Conservation (phyloP, 1,284 basidiomycete genomes). For the Leccinum angustisporum region DNA sequence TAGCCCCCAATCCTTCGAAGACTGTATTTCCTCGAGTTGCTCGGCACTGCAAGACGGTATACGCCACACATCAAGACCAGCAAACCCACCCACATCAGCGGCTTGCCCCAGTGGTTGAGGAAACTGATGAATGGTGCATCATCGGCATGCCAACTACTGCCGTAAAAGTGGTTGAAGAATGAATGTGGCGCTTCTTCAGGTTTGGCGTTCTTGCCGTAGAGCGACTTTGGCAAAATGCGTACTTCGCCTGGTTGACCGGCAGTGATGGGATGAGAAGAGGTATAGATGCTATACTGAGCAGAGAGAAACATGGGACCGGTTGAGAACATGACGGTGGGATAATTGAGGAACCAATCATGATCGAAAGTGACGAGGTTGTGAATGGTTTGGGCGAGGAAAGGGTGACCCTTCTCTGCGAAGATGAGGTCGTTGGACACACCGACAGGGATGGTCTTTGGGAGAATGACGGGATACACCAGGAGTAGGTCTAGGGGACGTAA, state of each 20-base stretch:
- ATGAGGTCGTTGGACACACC: conserved; percentile 98
- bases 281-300: conserved; percentile 82
- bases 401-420: conserved; percentile 82
- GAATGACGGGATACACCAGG: conserved; percentile 84
- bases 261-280: conserved; percentile 68
- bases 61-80: conserved; percentile 69
- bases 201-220: conserved; percentile 96
- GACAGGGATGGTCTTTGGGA: conserved; percentile 95
- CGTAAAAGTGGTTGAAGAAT: conserved; percentile 96
- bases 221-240: conserved; percentile 87
- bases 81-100: conserved; percentile 80
- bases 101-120: conserved; percentile 84
- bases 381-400: conserved; percentile 92
- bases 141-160: conserved; percentile 95
- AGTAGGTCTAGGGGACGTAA: conserved; percentile 87
- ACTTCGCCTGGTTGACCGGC: conserved; percentile 59
- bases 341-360: conserved; percentile 91
- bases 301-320: conserved; percentile 96
- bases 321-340: conserved; percentile 99
- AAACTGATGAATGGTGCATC: conserved; percentile 93
- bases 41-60: conserved; percentile 57
- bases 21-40: conserved; percentile 56
- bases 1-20: conserved; percentile 68
- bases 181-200: conserved; percentile 83
- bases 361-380: conserved; percentile 92